Evolutionary conservation across 495 filamentous ascomycete species (phyloP).

Genomic region (Penicillium paradoxum): DNA sequence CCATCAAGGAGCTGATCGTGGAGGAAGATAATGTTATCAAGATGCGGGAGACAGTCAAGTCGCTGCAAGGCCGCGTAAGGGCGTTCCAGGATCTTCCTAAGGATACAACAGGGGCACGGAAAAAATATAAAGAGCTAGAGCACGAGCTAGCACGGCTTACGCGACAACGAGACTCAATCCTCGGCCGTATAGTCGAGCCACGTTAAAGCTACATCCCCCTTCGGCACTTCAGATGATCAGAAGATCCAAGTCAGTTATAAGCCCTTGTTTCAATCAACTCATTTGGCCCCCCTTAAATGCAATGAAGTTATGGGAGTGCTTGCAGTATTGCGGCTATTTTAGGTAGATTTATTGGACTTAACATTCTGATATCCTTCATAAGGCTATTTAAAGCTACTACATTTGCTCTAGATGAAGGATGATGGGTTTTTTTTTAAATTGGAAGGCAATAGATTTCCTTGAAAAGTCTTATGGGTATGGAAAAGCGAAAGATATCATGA

Average conservation of each 20-base stretch:
- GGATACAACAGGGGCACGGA: slow-evolving; percentile 59
- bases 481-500: slow-evolving; percentile 31
- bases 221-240: not conserved
- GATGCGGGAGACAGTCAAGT: slow-evolving; percentile 34
- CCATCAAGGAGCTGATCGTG: slow-evolving; percentile 47
- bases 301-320: not conserved
- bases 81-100: slow-evolving; percentile 65
- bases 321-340: not conserved
- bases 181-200: slow-evolving; percentile 48
- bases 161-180: slow-evolving; percentile 59
- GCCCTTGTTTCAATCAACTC: not conserved
- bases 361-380: no score
- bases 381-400: not conserved
- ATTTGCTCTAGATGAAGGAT: not conserved
- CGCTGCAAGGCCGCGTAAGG: slow-evolving; percentile 50
- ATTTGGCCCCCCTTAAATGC: not conserved
- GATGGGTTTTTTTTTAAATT: not conserved
- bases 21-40: slow-evolving; percentile 39
- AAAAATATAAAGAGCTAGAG: slow-evolving; percentile 60
- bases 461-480: not conserved
- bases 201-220: not conserved
- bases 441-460: not conserved
- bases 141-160: slow-evolving; percentile 54
- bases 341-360: not conserved
- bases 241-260: not conserved